A percentile compares a stretch with the other conserved stretches of the same genome.
Conservation (phyloP, 1,139 yeast genomes). For the Blastobotrys ciferrii region DNA sequence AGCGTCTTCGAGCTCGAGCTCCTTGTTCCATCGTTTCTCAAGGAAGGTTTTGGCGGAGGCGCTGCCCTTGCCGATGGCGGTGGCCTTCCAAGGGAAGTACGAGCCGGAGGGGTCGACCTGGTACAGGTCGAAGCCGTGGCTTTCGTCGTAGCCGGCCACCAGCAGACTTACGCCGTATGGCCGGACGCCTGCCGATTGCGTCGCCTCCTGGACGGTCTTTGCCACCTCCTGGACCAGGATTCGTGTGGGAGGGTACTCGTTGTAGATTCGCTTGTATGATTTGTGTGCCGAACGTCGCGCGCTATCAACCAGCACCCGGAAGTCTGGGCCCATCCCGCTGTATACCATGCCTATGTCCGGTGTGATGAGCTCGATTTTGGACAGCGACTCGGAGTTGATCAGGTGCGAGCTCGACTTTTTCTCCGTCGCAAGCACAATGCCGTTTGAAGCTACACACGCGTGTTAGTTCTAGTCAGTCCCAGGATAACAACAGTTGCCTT, state of each 20-base stretch:
- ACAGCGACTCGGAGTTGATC: slow-evolving; percentile 68
- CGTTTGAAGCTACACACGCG: slow-evolving; percentile 65
- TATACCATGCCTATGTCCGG: slow-evolving; percentile 97
- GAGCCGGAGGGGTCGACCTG: slow-evolving; percentile 99
- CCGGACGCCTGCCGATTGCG: slow-evolving; percentile 97
- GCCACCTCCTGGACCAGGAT: slow-evolving; percentile 94
- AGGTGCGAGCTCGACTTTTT: slow-evolving; percentile 82
- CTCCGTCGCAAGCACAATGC: slow-evolving; percentile 95
- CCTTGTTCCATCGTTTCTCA: slow-evolving; percentile 98
- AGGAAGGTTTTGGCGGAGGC: slow-evolving; percentile 92
- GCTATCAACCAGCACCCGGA: slow-evolving; percentile 87
- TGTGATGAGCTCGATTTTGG: slow-evolving; percentile 80
- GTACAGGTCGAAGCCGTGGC: slow-evolving; percentile 76
- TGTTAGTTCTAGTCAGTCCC: neutral
- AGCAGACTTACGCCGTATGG: slow-evolving; percentile 95
- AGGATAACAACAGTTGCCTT: too few species aligned
- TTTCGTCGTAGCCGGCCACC: slow-evolving; percentile 92
- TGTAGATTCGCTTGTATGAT: slow-evolving; percentile 86
- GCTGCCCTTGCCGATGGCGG: slow-evolving; percentile 96
- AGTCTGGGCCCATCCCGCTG: slow-evolving; percentile 99
- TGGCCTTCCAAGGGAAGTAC: slow-evolving; percentile 99
- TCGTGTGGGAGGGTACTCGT: slow-evolving; percentile 96
- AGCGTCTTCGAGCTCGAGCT: slow-evolving; percentile 95
- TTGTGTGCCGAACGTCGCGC: slow-evolving; percentile 94
- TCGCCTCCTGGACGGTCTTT: slow-evolving; percentile 94